Base-by-base conservation (phyloP, 148 eudicot genomes). In the Fagopyrum homotropicum region DNA sequence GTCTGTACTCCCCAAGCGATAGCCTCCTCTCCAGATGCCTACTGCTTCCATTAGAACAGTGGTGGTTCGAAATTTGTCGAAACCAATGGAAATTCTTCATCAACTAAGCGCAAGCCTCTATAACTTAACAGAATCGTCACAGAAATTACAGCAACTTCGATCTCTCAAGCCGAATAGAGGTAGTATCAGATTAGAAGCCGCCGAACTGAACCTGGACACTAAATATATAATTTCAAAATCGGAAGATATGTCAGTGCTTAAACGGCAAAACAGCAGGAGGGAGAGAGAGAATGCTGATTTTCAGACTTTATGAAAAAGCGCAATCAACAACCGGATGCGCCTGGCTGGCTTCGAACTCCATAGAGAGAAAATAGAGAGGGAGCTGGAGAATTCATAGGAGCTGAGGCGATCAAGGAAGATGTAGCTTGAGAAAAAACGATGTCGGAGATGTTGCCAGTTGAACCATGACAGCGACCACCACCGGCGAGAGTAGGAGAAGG, bases 1-100 rank as follows among this genome's bases (percentile, higher is more conserved):
- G 75, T 60, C 80, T 85, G 83, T 91, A 94, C 78, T 94, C 98
- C 0, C 93, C 93, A 9, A 94, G 73, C 44, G 98, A 94, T 6
- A 94, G 55, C 61, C 88, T 80, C 80, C 89, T 86, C 82, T 85
- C 86, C 11, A 91, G 80, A 81, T 82, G 83, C 15, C 80, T 29
- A 10, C 15, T 77, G 2, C 78, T 7, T 12, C n/a, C 71, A 66
- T 66, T 66, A 0, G 71, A 66, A 46, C 48, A 57, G 64, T 69
- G 77, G 75, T 75, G 77, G 78, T 79, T 87, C 4, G 86, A 84
- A 14, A 84, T 83, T 80, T 87, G 91, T 78, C 85, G 87, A 35
- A 88, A 82, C 88, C 93, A 91, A 55, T 85, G 75, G 15, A 90
- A 76, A 54, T 85, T 88, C 92, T 91, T 94, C 97, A 90, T 92